Evolutionary conservation across 225 moss, liverwort and hornwort species (phyloP).

Genomic region (Rhytidiadelphus loreus): DNA sequence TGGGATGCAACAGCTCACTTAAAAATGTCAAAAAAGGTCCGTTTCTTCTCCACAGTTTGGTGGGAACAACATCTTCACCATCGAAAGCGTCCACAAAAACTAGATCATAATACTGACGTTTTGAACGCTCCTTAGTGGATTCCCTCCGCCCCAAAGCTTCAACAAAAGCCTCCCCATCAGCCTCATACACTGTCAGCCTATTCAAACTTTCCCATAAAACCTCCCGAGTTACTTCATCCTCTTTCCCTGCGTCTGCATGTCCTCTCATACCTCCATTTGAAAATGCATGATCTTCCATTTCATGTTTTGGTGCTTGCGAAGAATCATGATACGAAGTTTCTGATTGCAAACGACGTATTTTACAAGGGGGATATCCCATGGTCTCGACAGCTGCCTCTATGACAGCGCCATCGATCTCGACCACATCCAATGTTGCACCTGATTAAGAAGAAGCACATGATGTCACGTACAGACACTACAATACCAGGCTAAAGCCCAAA

Average conservation of each 20-base stretch:
- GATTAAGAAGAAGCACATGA: not conserved
- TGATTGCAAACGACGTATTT: not conserved
- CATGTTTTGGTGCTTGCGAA: not conserved
- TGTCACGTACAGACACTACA: not conserved
- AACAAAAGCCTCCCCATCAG: conserved; percentile 71
- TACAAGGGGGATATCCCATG: conserved; percentile 85
- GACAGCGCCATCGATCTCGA: conserved; percentile 83
- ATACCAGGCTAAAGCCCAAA: not conserved
- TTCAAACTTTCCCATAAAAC: conserved; percentile 50
- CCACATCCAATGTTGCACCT: conserved; percentile 83
- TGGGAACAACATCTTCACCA: conserved; percentile 77
- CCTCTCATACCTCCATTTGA: not conserved
- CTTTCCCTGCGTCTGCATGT: not conserved
- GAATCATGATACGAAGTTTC: not conserved
- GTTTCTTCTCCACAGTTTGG: conserved; percentile 52
- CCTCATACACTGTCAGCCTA: conserved; percentile 54
- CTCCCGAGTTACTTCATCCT: conserved; percentile 1
- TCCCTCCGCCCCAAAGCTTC: conserved; percentile 19
- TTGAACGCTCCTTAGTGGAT: not conserved
- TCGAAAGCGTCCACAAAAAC: conserved; percentile 93
- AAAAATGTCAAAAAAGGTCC: conserved; percentile 60
- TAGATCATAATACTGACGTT: conserved; percentile 56
- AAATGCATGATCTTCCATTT: not conserved
- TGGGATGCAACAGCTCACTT: conserved; percentile 44
- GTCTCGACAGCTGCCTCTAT: conserved; percentile 66